Base-by-base conservation (phyloP, 306 rosid genomes). In the Prunus mume region DNA sequence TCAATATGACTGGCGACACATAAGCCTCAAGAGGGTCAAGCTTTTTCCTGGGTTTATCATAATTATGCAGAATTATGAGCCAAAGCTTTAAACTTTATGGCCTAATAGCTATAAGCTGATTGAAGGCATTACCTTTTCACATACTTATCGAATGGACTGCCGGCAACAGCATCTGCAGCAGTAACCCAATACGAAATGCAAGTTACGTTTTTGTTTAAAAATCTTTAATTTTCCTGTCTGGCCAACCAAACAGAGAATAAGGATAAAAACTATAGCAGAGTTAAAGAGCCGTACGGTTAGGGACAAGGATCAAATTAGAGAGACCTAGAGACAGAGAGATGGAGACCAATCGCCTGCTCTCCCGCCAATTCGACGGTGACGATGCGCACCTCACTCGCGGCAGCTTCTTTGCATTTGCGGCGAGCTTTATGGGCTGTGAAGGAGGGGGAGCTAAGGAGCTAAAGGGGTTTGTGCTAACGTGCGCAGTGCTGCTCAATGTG, bases 1-100 rank as follows among this genome's bases (percentile, higher is more conserved):
- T 89, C 77, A 92, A 85, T 75, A 95, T 90, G 80, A 90, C 90
- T 78, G 93, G 91, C 9, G 97, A 94, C 63, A 90, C 90, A 82
- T 95, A 92, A 69, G 82, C 83, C 84, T 90, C 98, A 68, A 94
- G 88, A 69, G 97, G 97, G 52, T 92, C 95, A 63, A 95, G 96
- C 86, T 86, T 95, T 79, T 92, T 95, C 85, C 96, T 86, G 80
- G 24, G 43, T 74, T 63, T 43, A 81, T 69, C 63, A 78, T 38
- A 71, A 15, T 64, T 69, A 30, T 51, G 18, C 28, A 60, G 58
- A 7, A 68, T 85, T 65, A 20, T 73, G 51, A 47, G 49, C 27
- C 78, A 6, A 28, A 65, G 12, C 22, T 12, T 8, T 51, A 64
- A 10, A 1, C 38, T 62, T 28, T 20, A 58, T 54, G 65, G n/a